These are phyloP conservation scores for Ascochyta pisi DNA, from an alignment of 2,329 filamentous ascomycete genomes.

Conservation along the genomic window DNA sequence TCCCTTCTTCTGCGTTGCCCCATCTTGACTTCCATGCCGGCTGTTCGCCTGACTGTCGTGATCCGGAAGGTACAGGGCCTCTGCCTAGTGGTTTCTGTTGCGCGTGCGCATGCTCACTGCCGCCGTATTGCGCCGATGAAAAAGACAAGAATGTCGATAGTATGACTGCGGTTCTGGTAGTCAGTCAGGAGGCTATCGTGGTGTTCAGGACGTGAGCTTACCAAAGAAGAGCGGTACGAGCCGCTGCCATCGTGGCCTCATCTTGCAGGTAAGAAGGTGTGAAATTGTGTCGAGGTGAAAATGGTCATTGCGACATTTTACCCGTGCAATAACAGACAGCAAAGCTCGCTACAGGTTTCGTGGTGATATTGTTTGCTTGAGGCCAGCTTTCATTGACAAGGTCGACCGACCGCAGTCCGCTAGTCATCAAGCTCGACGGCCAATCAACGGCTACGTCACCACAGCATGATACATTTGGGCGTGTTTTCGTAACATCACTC, in stretches of 20 bases:
- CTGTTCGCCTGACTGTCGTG: conserved; percentile 25
- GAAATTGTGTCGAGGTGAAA: conserved; percentile 19
- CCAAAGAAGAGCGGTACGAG: conserved; percentile 46
- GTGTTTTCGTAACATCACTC: background rate
- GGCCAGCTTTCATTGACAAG: conserved; percentile 44
- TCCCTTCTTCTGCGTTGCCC: conserved; percentile 23
- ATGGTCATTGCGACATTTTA: conserved; percentile 44
- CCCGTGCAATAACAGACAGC: conserved; percentile 14
- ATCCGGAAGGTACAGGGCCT: conserved; percentile 19
- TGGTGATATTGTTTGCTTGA: conserved; percentile 36
- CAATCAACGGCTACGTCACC: conserved; percentile 45
- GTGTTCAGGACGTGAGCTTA: conserved; percentile 25
- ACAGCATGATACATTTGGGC: background rate
- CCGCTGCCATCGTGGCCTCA: conserved; percentile 47
- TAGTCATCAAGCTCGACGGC: conserved; percentile 21
- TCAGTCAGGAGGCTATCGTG: conserved; percentile 27
- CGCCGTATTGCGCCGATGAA: conserved; percentile 33
- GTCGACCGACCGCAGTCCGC: conserved; percentile 25
- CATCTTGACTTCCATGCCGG: conserved; percentile 31
- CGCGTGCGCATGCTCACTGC: conserved; percentile 29
- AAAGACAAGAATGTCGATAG: conserved; percentile 39
- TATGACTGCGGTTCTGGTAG: conserved; percentile 35
- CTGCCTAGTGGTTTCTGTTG: conserved; percentile 37
- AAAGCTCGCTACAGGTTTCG: conserved; percentile 1
- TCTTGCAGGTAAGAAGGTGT: conserved; percentile 28